Percentiles rank a stretch among this genome's conserved stretches.
These are phyloP conservation scores for Paulownia fortunei DNA, from an alignment of 257 asterid species.

Conservation along the genomic window DNA sequence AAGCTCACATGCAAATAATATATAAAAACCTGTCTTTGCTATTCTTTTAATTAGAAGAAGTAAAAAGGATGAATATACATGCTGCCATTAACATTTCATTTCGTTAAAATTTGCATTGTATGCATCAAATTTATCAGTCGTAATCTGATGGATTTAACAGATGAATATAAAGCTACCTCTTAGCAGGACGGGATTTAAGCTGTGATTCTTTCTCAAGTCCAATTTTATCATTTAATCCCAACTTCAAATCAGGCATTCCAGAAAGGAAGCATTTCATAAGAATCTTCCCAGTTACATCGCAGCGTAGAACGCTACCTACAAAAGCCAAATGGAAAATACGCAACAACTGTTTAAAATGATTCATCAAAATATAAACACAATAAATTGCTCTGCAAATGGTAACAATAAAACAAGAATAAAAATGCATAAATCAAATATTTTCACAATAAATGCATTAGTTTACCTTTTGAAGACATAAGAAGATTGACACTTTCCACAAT, in stretches of 20 bases:
- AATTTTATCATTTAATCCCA: constrained; percentile 98
- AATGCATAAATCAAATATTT: constrained; percentile 4
- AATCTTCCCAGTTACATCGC: constrained; percentile 97
- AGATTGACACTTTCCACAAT: constrained; percentile 99
- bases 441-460: background rate
- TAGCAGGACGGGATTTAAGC: constrained; percentile 94
- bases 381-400: constrained; percentile 20
- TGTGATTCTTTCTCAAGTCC: constrained; percentile 99
- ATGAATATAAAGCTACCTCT: constrained; percentile 62
- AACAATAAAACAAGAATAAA: constrained; percentile 22
- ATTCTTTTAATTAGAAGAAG: constrained; percentile 4
- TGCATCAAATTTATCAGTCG: constrained; percentile 24
- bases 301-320: constrained; percentile 92
- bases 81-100: constrained; percentile 13
- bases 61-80: background rate
- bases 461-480: constrained; percentile 99
- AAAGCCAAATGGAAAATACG: constrained; percentile 33
- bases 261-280: constrained; percentile 99
- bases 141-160: constrained; percentile 23
- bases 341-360: constrained; percentile 9
- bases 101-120: background rate
- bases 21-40: background rate
- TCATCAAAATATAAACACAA: background rate
- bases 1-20: background rate
- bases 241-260: constrained; percentile 99